phyloP scores from a whole-genome alignment of 345 rosid genomes.

The Eucalyptus regnans region DNA sequence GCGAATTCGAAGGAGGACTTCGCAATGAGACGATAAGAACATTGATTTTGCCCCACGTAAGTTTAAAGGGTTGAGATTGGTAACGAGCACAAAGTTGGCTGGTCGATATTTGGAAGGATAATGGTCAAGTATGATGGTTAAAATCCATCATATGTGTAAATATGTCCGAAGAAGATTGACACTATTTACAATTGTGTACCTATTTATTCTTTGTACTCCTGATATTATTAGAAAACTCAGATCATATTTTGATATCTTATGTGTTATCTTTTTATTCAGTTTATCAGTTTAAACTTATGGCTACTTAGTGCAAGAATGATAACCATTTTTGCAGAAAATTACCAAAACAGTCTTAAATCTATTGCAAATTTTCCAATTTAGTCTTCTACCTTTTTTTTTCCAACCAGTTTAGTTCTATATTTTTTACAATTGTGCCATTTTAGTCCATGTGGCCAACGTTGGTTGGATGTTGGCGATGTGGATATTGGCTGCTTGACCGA shows the following conservation, averaged over 20 bases:
- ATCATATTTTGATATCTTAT: background rate
- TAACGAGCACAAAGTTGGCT: background rate
- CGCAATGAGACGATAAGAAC: background rate
- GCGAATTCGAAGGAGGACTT: background rate
- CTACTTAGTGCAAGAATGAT: too few species aligned
- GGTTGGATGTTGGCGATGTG: fast-evolving
- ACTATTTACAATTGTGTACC: background rate
- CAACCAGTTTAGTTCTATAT: fast-evolving
- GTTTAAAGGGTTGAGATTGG: background rate
- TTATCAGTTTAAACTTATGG: background rate
- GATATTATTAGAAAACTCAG: too few species aligned
- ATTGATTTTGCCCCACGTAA: background rate
- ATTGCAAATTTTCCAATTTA: too few species aligned
- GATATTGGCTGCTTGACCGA: fast-evolving
- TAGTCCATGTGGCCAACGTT: fast-evolving
- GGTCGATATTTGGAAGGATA: background rate
- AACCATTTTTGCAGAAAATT: fast-evolving
- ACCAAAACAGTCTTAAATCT: fast-evolving
- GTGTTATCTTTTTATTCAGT: background rate
- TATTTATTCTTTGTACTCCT: too few species aligned
- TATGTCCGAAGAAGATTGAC: background rate
- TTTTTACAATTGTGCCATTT: too few species aligned
- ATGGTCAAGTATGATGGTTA: background rate
- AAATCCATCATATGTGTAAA: background rate
- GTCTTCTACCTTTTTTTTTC: too few species aligned